Percentiles rank a stretch among this genome's conserved stretches.
Evolutionary conservation across 2,329 filamentous ascomycete genomes (phyloP).

Genomic region (Aureobasidium lini): DNA sequence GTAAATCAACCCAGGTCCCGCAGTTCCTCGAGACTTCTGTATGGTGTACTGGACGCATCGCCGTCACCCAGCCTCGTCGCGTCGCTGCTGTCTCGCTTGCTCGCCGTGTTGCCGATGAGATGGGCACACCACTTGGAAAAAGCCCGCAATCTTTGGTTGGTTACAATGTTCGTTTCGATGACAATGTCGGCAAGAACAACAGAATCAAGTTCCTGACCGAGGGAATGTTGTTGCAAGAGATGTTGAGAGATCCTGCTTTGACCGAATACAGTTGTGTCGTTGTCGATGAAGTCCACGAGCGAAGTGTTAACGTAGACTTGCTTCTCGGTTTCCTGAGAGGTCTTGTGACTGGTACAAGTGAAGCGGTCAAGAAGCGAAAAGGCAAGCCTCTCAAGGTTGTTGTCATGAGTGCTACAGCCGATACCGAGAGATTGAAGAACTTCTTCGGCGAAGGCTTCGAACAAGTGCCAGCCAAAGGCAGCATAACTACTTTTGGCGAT

Average conservation of each 20-base stretch:
- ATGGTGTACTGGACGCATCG: slow-evolving; percentile 82
- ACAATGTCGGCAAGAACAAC: slow-evolving; percentile 71
- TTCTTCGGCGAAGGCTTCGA: slow-evolving; percentile 56
- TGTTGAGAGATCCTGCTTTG: slow-evolving; percentile 75
- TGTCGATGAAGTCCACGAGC: slow-evolving; percentile 94
- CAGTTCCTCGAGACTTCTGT: slow-evolving; percentile 75
- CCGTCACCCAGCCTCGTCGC: slow-evolving; percentile 87
- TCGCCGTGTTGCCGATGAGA: slow-evolving; percentile 77
- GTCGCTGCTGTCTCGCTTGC: slow-evolving; percentile 91
- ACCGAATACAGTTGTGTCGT: slow-evolving; percentile 81
- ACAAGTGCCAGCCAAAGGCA: background rate
- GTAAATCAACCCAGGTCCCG: slow-evolving; percentile 93
- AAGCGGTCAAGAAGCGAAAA: slow-evolving; percentile 54
- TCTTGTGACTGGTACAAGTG: slow-evolving; percentile 55
- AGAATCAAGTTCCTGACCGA: slow-evolving; percentile 92
- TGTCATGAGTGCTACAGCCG: slow-evolving; percentile 94
- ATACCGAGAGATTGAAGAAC: slow-evolving; percentile 66
- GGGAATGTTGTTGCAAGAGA: slow-evolving; percentile 91
- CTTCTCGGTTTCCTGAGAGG: slow-evolving; percentile 81
- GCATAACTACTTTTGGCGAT: background rate
- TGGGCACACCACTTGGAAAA: slow-evolving; percentile 56
- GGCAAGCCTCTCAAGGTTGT: slow-evolving; percentile 78
- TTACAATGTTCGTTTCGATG: slow-evolving; percentile 93
- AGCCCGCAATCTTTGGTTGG: slow-evolving; percentile 63
- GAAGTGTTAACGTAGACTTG: slow-evolving; percentile 89